Base-by-base conservation (phyloP, 1,284 basidiomycete genomes). In the Pascua sp. region DNA sequence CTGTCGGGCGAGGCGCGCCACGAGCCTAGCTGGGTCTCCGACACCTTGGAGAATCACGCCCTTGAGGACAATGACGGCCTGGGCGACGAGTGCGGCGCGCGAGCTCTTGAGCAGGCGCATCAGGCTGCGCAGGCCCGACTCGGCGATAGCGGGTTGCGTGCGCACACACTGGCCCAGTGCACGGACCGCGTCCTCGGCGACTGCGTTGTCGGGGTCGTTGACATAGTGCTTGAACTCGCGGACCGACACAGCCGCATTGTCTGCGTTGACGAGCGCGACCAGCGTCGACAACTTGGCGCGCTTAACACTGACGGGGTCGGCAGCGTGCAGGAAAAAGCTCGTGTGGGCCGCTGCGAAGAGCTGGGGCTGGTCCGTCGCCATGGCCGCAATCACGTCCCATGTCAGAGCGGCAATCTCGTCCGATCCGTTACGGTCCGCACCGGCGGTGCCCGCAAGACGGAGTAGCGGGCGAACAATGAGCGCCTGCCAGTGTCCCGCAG, bases 141-240 rank as follows among this genome's bases (percentile, higher is more conserved):
- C 81, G 1, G 83, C 82, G 15, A 86, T 84, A 13, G 86, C 84
- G 0, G 89, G 86, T 41, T 89, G 81, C 1, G 81, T 69, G 45
- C 81, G 79, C 1, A 90, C 88, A 63, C 88, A 88, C 60, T 80
- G 81, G 5, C 92, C 92, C 46, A 96, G 84, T 1, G 88, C 91
- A 36, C 81, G 79, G 38, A 95, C 85, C 0, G 90, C 84, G 44
- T 84, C 85, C 15, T 83, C 80, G 0, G 89, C 87, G 0, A 93
- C 82, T 2, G 68, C 66, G 63, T 89, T 86, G 53, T 90, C 84
- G 1, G 82, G 77, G 68, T 90, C 87, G 15, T 88, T 84, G 1
- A 86, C 81, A 67, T 88, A 92, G 61, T 89, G 85, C 89, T 88
- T 85, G 64, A 94, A 86, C 71, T 97, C 93, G 37, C 85, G 80